Percentiles rank a stretch among this genome's conserved stretches.
phyloP scores from a whole-genome alignment of 2,329 filamentous ascomycete genomes.

The Colletotrichum plurivorum region DNA sequence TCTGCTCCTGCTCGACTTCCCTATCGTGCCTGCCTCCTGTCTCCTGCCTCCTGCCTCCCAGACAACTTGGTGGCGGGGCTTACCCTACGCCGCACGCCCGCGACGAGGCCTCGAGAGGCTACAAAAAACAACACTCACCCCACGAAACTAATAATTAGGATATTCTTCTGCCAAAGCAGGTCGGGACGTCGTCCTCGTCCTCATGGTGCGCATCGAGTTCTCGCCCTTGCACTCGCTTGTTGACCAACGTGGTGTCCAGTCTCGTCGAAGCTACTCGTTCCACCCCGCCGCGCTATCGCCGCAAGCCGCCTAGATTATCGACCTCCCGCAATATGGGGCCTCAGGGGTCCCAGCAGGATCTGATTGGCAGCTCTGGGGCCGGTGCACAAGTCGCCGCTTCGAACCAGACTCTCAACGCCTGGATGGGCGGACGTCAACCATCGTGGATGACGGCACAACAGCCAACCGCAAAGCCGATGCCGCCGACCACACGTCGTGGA shows the following conservation, averaged over 20 bases:
- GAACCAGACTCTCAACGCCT: conserved; percentile 58
- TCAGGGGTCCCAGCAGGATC: conserved; percentile 20
- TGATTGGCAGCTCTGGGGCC: conserved; percentile 18
- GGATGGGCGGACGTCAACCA: conserved; percentile 52
- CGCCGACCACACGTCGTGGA: conserved; percentile 1
- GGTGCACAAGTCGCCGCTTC: conserved; percentile 52
- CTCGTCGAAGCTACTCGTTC: conserved; percentile 31
- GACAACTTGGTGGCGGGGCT: too few species aligned
- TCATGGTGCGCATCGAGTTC: conserved; percentile 33
- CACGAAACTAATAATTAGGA: not conserved
- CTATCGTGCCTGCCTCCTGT: too few species aligned
- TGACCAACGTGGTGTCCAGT: conserved; percentile 35
- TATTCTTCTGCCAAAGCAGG: conserved; percentile 1
- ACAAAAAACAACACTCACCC: not conserved
- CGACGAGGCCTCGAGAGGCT: too few species aligned
- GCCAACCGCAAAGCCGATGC: not conserved
- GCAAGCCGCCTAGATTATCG: conserved; percentile 28
- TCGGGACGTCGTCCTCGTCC: conserved; percentile 13
- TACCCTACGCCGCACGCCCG: too few species aligned
- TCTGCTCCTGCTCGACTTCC: too few species aligned
- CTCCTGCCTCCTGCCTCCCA: too few species aligned
- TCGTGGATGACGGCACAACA: conserved; percentile 48
- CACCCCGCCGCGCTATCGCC: conserved; percentile 24
- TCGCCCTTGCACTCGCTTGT: not conserved
- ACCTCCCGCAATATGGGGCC: conserved; percentile 17